These are phyloP conservation scores for Boletus rubroflammeus DNA, from an alignment of 768 basidiomycete genomes.

Conservation along the genomic window DNA sequence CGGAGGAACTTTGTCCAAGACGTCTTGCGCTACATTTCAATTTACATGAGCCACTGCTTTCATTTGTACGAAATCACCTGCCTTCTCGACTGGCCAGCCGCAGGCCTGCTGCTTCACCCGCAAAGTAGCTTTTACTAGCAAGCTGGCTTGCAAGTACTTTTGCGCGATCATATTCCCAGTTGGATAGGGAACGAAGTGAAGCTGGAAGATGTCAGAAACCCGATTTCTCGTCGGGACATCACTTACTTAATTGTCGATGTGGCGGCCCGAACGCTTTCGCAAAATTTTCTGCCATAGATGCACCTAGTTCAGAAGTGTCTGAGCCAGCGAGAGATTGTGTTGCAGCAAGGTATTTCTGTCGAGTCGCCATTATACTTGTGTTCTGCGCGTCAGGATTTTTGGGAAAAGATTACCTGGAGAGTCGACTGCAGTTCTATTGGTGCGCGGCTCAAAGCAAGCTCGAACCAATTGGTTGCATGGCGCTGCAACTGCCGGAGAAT, in stretches of 20 bases:
- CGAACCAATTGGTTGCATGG: constrained; percentile 81
- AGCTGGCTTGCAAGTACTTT: constrained; percentile 82
- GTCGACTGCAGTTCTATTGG: constrained; percentile 92
- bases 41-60: neutral
- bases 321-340: constrained; percentile 66
- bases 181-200: constrained; percentile 50
- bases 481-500: constrained; percentile 73
- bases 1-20: constrained; percentile 60
- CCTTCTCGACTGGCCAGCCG: constrained; percentile 66
- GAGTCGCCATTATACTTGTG: neutral
- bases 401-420: constrained; percentile 59
- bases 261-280: constrained; percentile 77
- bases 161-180: constrained; percentile 76
- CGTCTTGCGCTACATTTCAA: constrained; percentile 44
- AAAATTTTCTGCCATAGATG: constrained; percentile 83
- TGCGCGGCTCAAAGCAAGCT: constrained; percentile 79
- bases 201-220: constrained; percentile 34
- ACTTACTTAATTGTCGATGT: constrained; percentile 71
- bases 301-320: constrained; percentile 84
- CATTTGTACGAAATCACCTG: constrained; percentile 25
- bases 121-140: constrained; percentile 86
- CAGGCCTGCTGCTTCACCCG: constrained; percentile 82
- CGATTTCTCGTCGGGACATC: neutral
- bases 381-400: neutral
- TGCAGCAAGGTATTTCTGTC: constrained; percentile 82